These are phyloP conservation scores for Penicillium coffeae DNA, from an alignment of 495 filamentous ascomycete species.

Conservation along the genomic window DNA sequence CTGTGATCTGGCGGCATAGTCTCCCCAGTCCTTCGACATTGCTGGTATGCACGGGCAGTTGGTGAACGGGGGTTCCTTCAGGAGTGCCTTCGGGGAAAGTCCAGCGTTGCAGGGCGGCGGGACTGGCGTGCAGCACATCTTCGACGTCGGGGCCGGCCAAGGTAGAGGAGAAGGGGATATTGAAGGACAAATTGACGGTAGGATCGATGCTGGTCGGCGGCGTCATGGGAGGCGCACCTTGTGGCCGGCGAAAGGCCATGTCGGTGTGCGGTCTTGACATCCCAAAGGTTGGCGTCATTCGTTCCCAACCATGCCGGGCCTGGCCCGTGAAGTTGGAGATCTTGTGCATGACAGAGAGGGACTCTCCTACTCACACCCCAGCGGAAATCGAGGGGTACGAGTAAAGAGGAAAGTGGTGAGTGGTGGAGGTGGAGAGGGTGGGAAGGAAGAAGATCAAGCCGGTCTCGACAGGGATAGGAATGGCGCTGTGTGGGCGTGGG, in stretches of 20 bases:
- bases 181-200: constrained; percentile 80
- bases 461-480: constrained; percentile 45
- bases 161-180: constrained; percentile 89
- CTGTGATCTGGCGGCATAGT: constrained; percentile 74
- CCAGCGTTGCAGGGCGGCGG: constrained; percentile 80
- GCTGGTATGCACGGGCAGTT: constrained; percentile 80
- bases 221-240: constrained; percentile 61
- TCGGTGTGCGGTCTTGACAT: constrained; percentile 74
- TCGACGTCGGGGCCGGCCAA: constrained; percentile 85
- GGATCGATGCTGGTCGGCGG: constrained; percentile 62
- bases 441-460: constrained; percentile 18
- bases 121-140: constrained; percentile 85
- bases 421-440: constrained; percentile 14
- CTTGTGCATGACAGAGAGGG: constrained; percentile 70
- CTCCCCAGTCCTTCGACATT: constrained; percentile 74
- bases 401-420: constrained; percentile 15
- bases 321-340: constrained; percentile 77
- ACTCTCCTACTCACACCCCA: constrained; percentile 38
- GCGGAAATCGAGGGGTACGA: constrained; percentile 39
- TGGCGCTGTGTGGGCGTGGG: constrained; percentile 39
- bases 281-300: constrained; percentile 80
- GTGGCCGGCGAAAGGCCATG: constrained; percentile 70
- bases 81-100: constrained; percentile 82
- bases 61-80: constrained; percentile 75
- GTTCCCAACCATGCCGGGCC: constrained; percentile 88